Evolutionary conservation across 139 green algal species (phyloP), one percentile per base, ranked within the genome.

Genomic region (Closterium sp.): DNA sequence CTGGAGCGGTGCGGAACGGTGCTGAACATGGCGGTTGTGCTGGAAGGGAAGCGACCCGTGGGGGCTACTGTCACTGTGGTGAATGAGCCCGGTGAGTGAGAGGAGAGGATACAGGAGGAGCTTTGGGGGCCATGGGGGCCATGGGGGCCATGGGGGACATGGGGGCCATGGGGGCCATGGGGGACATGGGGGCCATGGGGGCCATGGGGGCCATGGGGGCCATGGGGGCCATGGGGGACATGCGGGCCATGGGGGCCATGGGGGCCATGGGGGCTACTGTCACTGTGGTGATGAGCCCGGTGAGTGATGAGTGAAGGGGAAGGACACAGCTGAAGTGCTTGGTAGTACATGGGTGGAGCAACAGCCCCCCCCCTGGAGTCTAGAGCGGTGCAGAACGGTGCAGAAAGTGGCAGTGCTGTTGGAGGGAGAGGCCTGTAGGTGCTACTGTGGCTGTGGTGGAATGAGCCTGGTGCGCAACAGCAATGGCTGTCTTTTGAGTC

Each of bases 301-400:
- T n/a, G n/a, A n/a, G n/a, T n/a, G n/a, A n/a, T n/a, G n/a, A n/a
- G n/a, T n/a, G n/a, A n/a, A n/a, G n/a, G n/a, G n/a, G n/a, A n/a
- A n/a, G n/a, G n/a, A n/a, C n/a, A n/a, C n/a, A n/a, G n/a, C n/a
- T n/a, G n/a, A n/a, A n/a, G n/a, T n/a, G n/a, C n/a, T n/a, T n/a
- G n/a, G n/a, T 94, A 8, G 90, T 86, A 35, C 90, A 90, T 25
- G 92, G 92, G 25, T 94, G 92, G 92, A 94, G 89, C 21, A 90
- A 94, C 76, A 94, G n/a, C n/a, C 92, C n/a, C 92, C 92, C 16
- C 92, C 92, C 32, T 94, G 88, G 76, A 93, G 84, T 34, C 55
- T 94, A 38, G 92, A 94, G 36, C 69, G 85, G 12, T 31, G 34
- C 21, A 90, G 92, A 33, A 34, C 25, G 23, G 92, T 94, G 25